Evolutionary conservation across 495 filamentous ascomycete species (phyloP).

Genomic region (Bryoglossum gracile): DNA sequence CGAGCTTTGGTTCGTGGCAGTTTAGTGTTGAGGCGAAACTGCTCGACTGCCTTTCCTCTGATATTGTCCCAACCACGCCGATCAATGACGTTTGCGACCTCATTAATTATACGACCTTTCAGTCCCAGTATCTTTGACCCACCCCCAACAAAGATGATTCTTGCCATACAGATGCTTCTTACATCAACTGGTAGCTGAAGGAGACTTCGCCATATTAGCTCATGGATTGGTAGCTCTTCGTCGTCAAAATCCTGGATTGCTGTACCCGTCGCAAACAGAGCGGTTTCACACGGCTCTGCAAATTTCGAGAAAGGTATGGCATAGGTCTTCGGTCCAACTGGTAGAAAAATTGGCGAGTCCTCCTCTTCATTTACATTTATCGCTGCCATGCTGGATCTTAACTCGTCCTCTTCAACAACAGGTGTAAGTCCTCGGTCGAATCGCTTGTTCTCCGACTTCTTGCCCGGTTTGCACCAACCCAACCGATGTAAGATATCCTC

Average conservation of each 20-base stretch:
- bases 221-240: conserved; percentile 68
- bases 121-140: conserved; percentile 74
- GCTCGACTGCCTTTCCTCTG: conserved; percentile 51
- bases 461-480: conserved; percentile 60
- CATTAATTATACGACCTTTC: conserved; percentile 68
- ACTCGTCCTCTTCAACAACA: conserved; percentile 41
- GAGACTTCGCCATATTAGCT: conserved; percentile 69
- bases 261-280: conserved; percentile 57
- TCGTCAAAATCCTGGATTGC: conserved; percentile 62
- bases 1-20: conserved; percentile 34
- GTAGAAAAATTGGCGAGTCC: conserved; percentile 30
- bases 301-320: conserved; percentile 60
- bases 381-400: conserved; percentile 28
- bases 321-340: conserved; percentile 46
- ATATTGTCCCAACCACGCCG: conserved; percentile 71
- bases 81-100: conserved; percentile 57
- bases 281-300: conserved; percentile 64
- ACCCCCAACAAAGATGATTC: conserved; percentile 82
- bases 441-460: conserved; percentile 22
- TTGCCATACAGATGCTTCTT: conserved; percentile 77
- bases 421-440: conserved; percentile 35
- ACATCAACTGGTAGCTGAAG: conserved; percentile 72
- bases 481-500: conserved; percentile 69
- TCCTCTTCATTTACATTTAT: conserved; percentile 20
- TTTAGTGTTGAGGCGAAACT: conserved; percentile 46